Evolutionary conservation across 306 rosid genomes (phyloP).

Genomic region (Prunus armeniaca): DNA sequence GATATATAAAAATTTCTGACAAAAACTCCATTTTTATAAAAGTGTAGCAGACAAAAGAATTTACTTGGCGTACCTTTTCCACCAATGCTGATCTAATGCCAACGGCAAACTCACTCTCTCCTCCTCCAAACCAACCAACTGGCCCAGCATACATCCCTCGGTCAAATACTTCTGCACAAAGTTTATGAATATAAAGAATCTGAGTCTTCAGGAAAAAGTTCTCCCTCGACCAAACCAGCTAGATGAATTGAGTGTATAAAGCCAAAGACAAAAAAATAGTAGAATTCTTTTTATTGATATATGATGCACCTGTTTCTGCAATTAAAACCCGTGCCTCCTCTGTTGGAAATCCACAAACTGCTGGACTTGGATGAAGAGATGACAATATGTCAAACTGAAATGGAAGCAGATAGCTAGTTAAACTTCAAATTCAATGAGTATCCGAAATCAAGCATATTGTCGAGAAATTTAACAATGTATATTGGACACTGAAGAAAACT

Average conservation of each 20-base stretch:
- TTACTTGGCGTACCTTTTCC: conserved; percentile 57
- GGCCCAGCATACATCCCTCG: conserved; percentile 99
- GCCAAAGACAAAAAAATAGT: not conserved
- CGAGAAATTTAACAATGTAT: too few relatives aligned
- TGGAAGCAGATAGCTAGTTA: conserved; percentile 3
- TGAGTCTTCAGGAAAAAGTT: not conserved
- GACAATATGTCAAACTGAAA: conserved; percentile 72
- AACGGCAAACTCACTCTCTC: conserved; percentile 96
- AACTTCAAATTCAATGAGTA: not conserved
- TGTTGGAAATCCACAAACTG: conserved; percentile 95
- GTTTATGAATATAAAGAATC: conserved; percentile 10
- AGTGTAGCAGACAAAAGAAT: not conserved
- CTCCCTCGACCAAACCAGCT: not conserved
- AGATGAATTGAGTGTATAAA: not conserved
- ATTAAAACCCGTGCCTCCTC: conserved; percentile 81
- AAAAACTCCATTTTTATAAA: not conserved
- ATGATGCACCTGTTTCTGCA: conserved; percentile 67
- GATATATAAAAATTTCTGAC: not conserved
- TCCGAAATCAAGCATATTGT: not conserved
- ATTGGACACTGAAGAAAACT: too few relatives aligned
- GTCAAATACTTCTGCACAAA: conserved; percentile 75
- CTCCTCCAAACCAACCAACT: conserved; percentile 98
- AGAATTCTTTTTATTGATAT: not conserved
- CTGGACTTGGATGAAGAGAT: conserved; percentile 97
- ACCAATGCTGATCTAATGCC: conserved; percentile 95